phyloP scores from a whole-genome alignment of 2,329 filamentous ascomycete species.

The Acrocalymma vagum region DNA sequence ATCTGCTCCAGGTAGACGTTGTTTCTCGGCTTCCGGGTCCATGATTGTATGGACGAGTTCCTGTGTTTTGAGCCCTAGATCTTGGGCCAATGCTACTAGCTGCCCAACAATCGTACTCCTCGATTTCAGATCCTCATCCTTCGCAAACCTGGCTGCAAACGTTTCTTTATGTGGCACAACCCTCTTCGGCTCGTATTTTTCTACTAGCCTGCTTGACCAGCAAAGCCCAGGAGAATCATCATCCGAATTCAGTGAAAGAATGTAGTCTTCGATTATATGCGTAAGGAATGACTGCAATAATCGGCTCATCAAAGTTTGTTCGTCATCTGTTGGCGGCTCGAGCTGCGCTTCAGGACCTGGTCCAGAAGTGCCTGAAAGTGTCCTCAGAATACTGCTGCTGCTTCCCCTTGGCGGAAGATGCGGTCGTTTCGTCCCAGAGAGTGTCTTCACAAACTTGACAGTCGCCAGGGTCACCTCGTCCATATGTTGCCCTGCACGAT shows the following conservation, averaged over 20 bases:
- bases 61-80: constrained; percentile 59
- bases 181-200: constrained; percentile 72
- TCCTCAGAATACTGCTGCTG: constrained; percentile 55
- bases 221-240: constrained; percentile 59
- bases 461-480: constrained; percentile 75
- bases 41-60: constrained; percentile 57
- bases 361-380: constrained; percentile 44
- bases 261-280: constrained; percentile 77
- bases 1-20: constrained; percentile 57
- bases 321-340: constrained; percentile 57
- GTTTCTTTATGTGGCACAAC: constrained; percentile 69
- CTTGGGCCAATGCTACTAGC: constrained; percentile 71
- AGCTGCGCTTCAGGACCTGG: constrained; percentile 66
- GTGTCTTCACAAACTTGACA: constrained; percentile 73
- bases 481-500: constrained; percentile 61
- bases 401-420: constrained; percentile 65
- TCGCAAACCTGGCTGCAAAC: constrained; percentile 69
- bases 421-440: constrained; percentile 74
- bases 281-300: constrained; percentile 81
- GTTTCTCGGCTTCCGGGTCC: constrained; percentile 49
- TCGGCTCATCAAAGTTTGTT: constrained; percentile 68
- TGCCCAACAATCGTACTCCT: constrained; percentile 76
- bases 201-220: constrained; percentile 67
- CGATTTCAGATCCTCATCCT: constrained; percentile 68
- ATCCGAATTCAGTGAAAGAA: constrained; percentile 59